A percentile compares a stretch with the other conserved stretches of the same genome.
phyloP scores from a whole-genome alignment of 1,284 basidiomycete genomes.

The Wolfiporia cocos region DNA sequence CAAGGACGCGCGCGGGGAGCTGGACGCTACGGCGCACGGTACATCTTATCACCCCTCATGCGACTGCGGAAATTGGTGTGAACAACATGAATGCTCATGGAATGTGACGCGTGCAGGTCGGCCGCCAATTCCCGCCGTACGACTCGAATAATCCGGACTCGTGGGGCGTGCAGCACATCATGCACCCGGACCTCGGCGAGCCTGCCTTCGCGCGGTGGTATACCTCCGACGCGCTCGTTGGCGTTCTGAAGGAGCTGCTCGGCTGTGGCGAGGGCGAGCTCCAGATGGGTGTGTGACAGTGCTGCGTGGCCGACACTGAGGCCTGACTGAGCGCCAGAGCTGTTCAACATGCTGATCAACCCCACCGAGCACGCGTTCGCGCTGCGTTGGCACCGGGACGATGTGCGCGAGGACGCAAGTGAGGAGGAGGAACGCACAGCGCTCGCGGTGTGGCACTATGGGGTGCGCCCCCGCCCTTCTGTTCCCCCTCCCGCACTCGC shows the following conservation, averaged over 20 bases:
- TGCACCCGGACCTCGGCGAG: slow-evolving; percentile 69
- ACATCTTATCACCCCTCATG: too few relatives aligned
- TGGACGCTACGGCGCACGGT: slow-evolving; percentile 69
- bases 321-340: slow-evolving; percentile 50
- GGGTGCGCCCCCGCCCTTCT: slow-evolving; percentile 36
- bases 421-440: slow-evolving; percentile 59
- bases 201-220: slow-evolving; percentile 64
- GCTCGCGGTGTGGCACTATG: slow-evolving; percentile 59
- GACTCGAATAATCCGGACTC: slow-evolving; percentile 52
- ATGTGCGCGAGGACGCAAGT: slow-evolving; percentile 58
- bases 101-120: slow-evolving; percentile 31
- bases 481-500: neutral
- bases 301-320: neutral
- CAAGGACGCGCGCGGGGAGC: slow-evolving; percentile 50
- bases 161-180: slow-evolving; percentile 79
- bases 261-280: slow-evolving; percentile 51
- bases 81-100: neutral
- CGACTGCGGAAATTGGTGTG: neutral
- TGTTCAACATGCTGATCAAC: slow-evolving; percentile 79
- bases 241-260: slow-evolving; percentile 45
- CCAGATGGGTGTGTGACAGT: slow-evolving; percentile 61
- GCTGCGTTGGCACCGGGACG: slow-evolving; percentile 80
- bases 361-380: slow-evolving; percentile 66
- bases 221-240: slow-evolving; percentile 48
- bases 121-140: slow-evolving; percentile 80